phyloP scores from a whole-genome alignment of 208 protist species.

The Novymonas esmeraldas region DNA sequence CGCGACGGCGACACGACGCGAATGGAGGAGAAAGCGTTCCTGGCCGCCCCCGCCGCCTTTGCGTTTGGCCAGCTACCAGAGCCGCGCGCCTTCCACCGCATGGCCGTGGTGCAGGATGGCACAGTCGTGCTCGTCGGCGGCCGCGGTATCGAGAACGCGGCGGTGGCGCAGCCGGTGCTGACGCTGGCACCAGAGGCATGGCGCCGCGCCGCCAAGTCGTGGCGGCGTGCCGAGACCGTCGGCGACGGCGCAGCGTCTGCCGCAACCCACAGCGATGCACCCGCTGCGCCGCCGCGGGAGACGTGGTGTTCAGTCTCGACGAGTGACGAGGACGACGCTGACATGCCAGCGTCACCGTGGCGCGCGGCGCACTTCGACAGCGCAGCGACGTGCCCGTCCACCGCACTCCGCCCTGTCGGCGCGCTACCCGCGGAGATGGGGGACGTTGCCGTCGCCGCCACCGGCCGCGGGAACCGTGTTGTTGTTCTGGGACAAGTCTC shows the following conservation, averaged over 20 bases:
- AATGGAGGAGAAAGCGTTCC: conserved; percentile 9
- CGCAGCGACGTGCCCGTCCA: conserved; percentile 7
- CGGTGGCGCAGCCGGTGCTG: conserved; percentile 24
- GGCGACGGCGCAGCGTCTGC: not conserved
- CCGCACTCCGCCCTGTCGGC: conserved; percentile 15
- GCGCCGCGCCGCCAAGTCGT: conserved; percentile 14
- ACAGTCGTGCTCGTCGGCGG: conserved; percentile 72
- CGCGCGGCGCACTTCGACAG: conserved; percentile 17
- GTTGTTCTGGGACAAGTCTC: conserved; percentile 44
- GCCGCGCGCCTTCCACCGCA: conserved; percentile 67
- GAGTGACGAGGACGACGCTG: conserved; percentile 6
- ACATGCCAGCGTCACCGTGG: conserved; percentile 23
- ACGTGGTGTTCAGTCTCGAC: conserved; percentile 20
- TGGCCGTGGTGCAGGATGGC: conserved; percentile 42
- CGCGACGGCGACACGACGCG: not conserved
- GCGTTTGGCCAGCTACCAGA: conserved; percentile 55
- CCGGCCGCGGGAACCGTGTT: conserved; percentile 26
- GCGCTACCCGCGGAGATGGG: conserved; percentile 29
- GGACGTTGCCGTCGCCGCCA: conserved; percentile 44
- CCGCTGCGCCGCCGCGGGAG: not conserved
- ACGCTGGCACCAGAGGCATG: conserved; percentile 26
- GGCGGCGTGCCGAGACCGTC: not conserved
- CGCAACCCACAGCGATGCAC: not conserved
- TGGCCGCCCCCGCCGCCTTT: conserved; percentile 8
- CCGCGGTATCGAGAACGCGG: conserved; percentile 31